These are phyloP conservation scores for Populus hybrid DNA, from an alignment of 441 rosid species.

Conservation along the genomic window DNA sequence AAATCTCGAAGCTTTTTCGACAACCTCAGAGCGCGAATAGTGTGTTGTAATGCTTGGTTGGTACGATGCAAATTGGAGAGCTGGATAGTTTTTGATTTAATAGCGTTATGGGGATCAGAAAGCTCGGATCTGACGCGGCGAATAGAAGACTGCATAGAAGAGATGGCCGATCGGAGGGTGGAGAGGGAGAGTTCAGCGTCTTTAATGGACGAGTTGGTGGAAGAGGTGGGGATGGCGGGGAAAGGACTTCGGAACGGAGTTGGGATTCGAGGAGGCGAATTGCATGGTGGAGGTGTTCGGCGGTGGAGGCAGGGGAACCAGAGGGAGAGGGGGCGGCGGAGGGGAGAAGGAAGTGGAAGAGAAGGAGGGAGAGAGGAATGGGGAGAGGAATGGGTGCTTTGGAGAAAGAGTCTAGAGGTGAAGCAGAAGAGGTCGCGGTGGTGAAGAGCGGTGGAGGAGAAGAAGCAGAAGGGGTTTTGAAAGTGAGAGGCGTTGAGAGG, in stretches of 20 bases:
- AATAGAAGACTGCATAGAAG: conserved; percentile 81
- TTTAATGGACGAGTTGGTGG: conserved; percentile 77
- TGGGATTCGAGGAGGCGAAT: conserved; percentile 90
- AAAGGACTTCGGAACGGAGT: conserved; percentile 83
- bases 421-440: conserved; percentile 34
- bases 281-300: conserved; percentile 90
- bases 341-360: conserved; percentile 88
- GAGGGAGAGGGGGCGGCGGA: conserved; percentile 93
- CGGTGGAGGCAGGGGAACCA: conserved; percentile 97
- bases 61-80: conserved; percentile 70
- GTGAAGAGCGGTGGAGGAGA: conserved; percentile 52
- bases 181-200: conserved; percentile 86
- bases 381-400: conserved; percentile 64
- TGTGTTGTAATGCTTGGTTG: conserved; percentile 67
- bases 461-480: conserved; percentile 30
- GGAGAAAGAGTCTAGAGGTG: conserved; percentile 69
- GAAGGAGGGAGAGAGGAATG: conserved; percentile 85
- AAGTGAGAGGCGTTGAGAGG: conserved; percentile 1
- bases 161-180: conserved; percentile 74
- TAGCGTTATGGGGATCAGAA: conserved; percentile 67
- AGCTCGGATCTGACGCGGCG: conserved; percentile 82
- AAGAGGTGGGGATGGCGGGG: conserved; percentile 85
- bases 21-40: conserved; percentile 68
- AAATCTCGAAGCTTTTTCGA: conserved; percentile 85
- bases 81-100: conserved; percentile 63